phyloP scores from a whole-genome alignment of 169 alveolate genomes.

The Babesia sp. region DNA sequence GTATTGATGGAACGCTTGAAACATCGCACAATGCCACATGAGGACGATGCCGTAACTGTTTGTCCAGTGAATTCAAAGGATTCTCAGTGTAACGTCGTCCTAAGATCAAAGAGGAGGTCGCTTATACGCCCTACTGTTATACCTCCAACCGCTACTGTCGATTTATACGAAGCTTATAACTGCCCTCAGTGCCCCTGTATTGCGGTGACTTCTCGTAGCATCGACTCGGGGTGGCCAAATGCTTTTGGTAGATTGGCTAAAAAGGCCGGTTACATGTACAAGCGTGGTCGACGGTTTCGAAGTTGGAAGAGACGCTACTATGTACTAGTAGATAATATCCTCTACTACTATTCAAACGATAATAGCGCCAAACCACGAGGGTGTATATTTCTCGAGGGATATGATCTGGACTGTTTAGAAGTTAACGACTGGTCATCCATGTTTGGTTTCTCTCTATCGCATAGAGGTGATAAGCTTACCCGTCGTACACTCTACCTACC shows the following conservation, averaged over 20 bases:
- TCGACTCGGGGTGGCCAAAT: conserved; percentile 1
- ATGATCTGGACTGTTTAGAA: conserved; percentile 75
- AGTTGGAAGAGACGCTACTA: conserved; percentile 81
- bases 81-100: neutral
- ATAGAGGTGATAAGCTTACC: conserved; percentile 68
- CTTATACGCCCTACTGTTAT: neutral
- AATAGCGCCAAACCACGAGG: conserved; percentile 81
- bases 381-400: conserved; percentile 86
- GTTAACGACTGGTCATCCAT: conserved; percentile 40
- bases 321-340: conserved; percentile 78
- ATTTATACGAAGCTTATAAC: neutral
- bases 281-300: conserved; percentile 80
- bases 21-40: neutral
- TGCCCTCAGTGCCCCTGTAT: neutral
- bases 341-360: conserved; percentile 79
- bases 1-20: neutral
- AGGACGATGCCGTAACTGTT: neutral
- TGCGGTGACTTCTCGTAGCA: neutral
- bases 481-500: conserved; percentile 76
- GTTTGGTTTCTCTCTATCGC: conserved; percentile 78
- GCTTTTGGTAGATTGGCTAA: conserved; percentile 53
- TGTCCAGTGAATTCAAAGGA: neutral
- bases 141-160: neutral
- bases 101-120: neutral
- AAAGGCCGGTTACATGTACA: conserved; percentile 81